Evolutionary conservation across 2,329 filamentous ascomycete species (phyloP).

Genomic region (Xylariaceae sp.): DNA sequence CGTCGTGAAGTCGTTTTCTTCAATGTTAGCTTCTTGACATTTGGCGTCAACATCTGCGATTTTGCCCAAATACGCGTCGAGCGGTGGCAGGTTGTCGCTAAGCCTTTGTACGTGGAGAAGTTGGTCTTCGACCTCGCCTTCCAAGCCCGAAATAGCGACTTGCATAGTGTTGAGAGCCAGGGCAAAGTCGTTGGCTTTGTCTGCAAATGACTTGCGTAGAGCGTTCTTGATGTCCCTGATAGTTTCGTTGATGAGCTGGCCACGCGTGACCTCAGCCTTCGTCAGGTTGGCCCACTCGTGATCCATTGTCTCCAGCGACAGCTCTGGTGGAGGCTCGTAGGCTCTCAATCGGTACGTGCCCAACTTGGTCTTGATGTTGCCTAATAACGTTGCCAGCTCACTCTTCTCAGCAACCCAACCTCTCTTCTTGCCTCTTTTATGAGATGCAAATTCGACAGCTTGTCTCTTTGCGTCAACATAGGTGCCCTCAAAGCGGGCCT

Average conservation of each 20-base stretch:
- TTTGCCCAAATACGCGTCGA: conserved; percentile 87
- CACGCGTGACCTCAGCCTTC: conserved; percentile 79
- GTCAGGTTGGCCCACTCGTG: conserved; percentile 76
- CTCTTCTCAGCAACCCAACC: conserved; percentile 98
- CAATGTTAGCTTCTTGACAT: conserved; percentile 94
- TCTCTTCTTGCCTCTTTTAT: conserved; percentile 87
- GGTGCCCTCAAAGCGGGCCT: conserved; percentile 80
- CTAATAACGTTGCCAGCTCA: conserved; percentile 84
- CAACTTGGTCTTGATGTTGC: conserved; percentile 98
- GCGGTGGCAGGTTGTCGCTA: conserved; percentile 76
- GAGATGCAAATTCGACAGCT: conserved; percentile 73
- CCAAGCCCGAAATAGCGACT: conserved; percentile 89
- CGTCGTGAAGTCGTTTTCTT: conserved; percentile 99
- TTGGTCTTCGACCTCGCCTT: conserved; percentile 95
- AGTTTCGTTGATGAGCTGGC: conserved; percentile 94
- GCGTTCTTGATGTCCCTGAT: conserved; percentile 98
- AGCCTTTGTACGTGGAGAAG: conserved; percentile 80
- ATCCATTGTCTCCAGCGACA: conserved; percentile 80
- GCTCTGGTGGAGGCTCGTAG: conserved; percentile 82
- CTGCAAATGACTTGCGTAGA: conserved; percentile 85
- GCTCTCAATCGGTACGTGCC: conserved; percentile 88
- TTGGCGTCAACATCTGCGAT: conserved; percentile 83
- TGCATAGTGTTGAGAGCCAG: conserved; percentile 93
- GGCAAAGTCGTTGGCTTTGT: conserved; percentile 98
- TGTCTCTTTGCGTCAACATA: conserved; percentile 91